Evolutionary conservation across 2,329 filamentous ascomycete species (phyloP).

Genomic region (Pseudogymnoascus sp.): DNA sequence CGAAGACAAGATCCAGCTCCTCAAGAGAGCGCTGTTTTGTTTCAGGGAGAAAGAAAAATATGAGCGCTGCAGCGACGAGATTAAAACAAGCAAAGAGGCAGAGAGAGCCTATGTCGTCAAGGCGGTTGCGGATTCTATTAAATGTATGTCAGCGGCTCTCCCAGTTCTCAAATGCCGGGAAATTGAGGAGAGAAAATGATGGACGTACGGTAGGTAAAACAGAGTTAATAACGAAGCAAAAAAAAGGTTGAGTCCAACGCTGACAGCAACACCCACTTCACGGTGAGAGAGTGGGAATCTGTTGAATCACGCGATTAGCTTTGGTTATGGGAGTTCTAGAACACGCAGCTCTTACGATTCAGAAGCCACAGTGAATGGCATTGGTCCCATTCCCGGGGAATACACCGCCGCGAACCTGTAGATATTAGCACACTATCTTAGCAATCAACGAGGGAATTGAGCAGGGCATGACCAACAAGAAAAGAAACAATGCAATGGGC

Average conservation of each 20-base stretch:
- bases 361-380: slow-evolving; percentile 49
- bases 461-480: not conserved
- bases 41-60: slow-evolving; percentile 43
- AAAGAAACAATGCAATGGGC: slow-evolving; percentile 36
- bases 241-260: slow-evolving; percentile 39
- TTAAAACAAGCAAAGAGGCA: slow-evolving; percentile 41
- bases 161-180: slow-evolving; percentile 12
- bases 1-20: slow-evolving; percentile 46
- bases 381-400: slow-evolving; percentile 51
- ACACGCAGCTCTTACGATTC: not conserved
- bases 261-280: slow-evolving; percentile 41
- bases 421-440: not conserved
- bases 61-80: slow-evolving; percentile 36
- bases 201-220: slow-evolving; percentile 24
- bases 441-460: not conserved
- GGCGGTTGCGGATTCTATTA: slow-evolving; percentile 8
- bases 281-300: slow-evolving; percentile 41
- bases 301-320: not conserved
- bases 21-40: slow-evolving; percentile 46
- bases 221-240: slow-evolving; percentile 40
- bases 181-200: not conserved
- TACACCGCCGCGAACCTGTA: slow-evolving; percentile 33
- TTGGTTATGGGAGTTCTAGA: not conserved
- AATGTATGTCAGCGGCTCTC: slow-evolving; percentile 17
- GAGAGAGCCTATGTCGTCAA: slow-evolving; percentile 31